Evolutionary conservation across 345 rosid species (phyloP).

Genomic region (Moringa oleifera): DNA sequence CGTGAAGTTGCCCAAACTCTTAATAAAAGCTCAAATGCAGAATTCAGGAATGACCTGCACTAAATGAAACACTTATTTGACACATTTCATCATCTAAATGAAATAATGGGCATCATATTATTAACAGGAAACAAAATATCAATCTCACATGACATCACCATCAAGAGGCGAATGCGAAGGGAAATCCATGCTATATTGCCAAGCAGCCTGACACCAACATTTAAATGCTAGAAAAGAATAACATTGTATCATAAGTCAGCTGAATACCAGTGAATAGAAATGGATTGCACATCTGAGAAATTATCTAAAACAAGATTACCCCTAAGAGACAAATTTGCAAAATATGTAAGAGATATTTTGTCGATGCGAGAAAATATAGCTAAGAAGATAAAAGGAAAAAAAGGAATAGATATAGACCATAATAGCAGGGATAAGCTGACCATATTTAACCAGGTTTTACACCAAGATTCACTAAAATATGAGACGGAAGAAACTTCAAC

Average conservation of each 20-base stretch:
- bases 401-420: background rate
- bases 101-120: slow-evolving; percentile 15
- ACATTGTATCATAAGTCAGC: slow-evolving; percentile 15
- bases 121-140: slow-evolving; percentile 19
- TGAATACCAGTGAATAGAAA: slow-evolving; percentile 10
- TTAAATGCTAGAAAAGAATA: slow-evolving; percentile 67
- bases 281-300: slow-evolving; percentile 6
- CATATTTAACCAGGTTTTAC: too few relatives aligned
- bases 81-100: slow-evolving; percentile 4
- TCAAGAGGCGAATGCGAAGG: slow-evolving; percentile 62
- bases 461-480: too few relatives aligned
- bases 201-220: slow-evolving; percentile 96
- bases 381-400: background rate
- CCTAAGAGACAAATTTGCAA: background rate
- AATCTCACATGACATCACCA: slow-evolving; percentile 84
- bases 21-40: slow-evolving; percentile 90
- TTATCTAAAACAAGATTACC: background rate
- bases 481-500: too few relatives aligned
- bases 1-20: slow-evolving; percentile 92
- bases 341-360: too few relatives aligned
- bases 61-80: slow-evolving; percentile 19
- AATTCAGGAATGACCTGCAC: slow-evolving; percentile 84
- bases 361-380: background rate
- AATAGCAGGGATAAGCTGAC: background rate
- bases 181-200: slow-evolving; percentile 58